Evolutionary conservation across 116 monocot genomes (phyloP), one percentile per base, ranked within the genome.

Genomic region (Papilionanthe hybrid): DNA sequence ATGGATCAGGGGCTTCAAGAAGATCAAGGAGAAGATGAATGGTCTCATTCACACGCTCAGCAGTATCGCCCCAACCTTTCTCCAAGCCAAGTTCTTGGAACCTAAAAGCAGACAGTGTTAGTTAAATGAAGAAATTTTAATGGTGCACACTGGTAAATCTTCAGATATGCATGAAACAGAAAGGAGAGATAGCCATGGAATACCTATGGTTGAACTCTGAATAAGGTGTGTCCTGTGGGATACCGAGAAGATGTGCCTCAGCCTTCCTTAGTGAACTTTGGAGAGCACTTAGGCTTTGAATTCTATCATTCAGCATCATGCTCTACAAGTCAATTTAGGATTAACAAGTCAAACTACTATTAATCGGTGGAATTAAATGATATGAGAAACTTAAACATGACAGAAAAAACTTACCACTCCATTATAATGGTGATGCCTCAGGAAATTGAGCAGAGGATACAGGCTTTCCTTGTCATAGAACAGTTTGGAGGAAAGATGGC

Each of bases 1-100:
- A 82, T 1, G 92, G 92, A 83, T 95, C 95, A 29, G 95, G 95
- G 13, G 95, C 95, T 80, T 95, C 91, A 4, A 95, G 89, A 69
- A 95, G 89, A 78, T 95, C 92, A 2, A 92, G 81, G 10, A 95
- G 92, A 5, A 92, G 79, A 75, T 90, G 87, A 72, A 95, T 80
- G 47, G 78, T 91, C n/a, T 81, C 89, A 5, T 77, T 82, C 1
- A 83, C 85, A 12, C 89, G 92, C 43, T 79, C 53, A 8, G 92
- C 87, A 0, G 80, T 77, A 42, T 92, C 91, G 72, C 95, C 95
- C 95, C 95, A 95, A 72, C 95, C 95, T 68, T 89, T 91, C 81
- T 92, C 92, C 55, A 95, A 72, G 1, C 95, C 95, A 71, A 92
- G 89, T 56, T 95, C 91, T 84, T 91, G 88, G 71, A 95, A 91